Evolutionary conservation across 2,329 filamentous ascomycete species (phyloP), one percentile per base, ranked within the genome.

Genomic region (Diaporthe helianthi): DNA sequence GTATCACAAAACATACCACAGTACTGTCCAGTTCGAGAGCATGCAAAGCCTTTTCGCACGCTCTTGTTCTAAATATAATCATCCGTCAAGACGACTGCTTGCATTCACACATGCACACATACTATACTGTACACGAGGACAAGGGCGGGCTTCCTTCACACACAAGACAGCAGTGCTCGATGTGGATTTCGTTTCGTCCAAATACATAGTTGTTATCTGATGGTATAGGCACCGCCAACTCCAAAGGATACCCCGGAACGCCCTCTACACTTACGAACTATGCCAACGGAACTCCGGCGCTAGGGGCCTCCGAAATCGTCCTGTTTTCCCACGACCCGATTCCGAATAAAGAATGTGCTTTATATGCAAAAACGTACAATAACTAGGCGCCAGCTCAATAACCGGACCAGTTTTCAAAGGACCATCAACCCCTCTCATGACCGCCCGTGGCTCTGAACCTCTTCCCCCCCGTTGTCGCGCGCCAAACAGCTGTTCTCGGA

Each of bases 401-500:
- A 33, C 3, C 19, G n/a, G 44, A n/a, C 29, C 29, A 6, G 17
- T 15, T 22, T 36, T n/a, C n/a, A 22, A 29, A 22, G 10, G 12
- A 31, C 26, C 24, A 36, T 46, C 24, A 58, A 38, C 13, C 13
- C 15, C 44, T 24, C 49, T 63, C 33, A 63, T 22, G 65, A 61
- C 41, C 65, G 65, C 36, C 44, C 65, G 15, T 67, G 53, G 33
- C 10, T 26, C 46, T 60, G 33, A 7, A 22, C 53, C n/a, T 51
- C 26, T n/a, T 55, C 36, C 29, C 33, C 55, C 15, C n/a, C n/a
- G n/a, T 63, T 54, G 22, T 70, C 71, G 22, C 70, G 38, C 60
- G 76, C 73, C 33, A 79, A 74, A 71, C 81, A 81, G 71, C 79
- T 81, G 55, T 72, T 77, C 76, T 89, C 86, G 2, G 87, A 73